A percentile compares a stretch with the other conserved stretches of the same genome.
Conservation (phyloP, 345 rosid genomes). For the Brassica cretica region DNA sequence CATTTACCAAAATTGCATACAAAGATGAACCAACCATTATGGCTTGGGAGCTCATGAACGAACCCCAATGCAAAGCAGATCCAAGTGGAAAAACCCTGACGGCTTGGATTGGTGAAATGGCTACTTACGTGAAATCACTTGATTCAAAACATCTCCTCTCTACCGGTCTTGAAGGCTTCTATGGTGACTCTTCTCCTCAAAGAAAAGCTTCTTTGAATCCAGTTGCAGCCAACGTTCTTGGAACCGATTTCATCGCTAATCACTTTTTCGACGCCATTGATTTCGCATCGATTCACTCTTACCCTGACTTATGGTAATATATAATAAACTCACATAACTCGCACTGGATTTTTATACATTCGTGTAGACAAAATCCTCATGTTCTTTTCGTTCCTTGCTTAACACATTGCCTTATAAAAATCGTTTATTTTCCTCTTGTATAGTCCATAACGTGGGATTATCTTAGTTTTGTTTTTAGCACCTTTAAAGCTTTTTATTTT, state of each 20-base stretch:
- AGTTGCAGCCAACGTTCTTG: conserved; percentile 40
- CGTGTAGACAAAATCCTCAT: not conserved
- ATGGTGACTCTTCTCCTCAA: conserved; percentile 54
- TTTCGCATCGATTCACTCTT: conserved; percentile 65
- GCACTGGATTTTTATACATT: not conserved
- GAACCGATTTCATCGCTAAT: conserved; percentile 74
- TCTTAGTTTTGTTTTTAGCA: not conserved
- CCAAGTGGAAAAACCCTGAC: conserved; percentile 52
- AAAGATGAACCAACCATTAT: conserved; percentile 77
- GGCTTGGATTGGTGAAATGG: conserved; percentile 75
- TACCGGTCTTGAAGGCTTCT: conserved; percentile 78
- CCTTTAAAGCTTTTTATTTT: not conserved
- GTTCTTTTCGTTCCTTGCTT: conserved; percentile 4
- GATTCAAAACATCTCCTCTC: conserved; percentile 58
- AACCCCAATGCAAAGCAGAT: conserved; percentile 59
- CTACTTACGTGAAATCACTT: conserved; percentile 58
- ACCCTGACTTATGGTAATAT: conserved; percentile 71
- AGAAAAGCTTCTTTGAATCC: conserved; percentile 35
- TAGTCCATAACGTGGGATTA: not conserved
- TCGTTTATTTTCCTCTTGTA: not conserved
- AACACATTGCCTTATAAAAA: not conserved
- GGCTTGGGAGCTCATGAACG: conserved; percentile 92
- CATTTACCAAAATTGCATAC: conserved; percentile 60
- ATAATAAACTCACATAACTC: not conserved
- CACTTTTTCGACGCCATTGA: conserved; percentile 56